Percentiles rank a stretch among this genome's conserved stretches.
Evolutionary conservation across 176 grass and related monocot species (phyloP).

Genomic region (Saccharum spontaneum): DNA sequence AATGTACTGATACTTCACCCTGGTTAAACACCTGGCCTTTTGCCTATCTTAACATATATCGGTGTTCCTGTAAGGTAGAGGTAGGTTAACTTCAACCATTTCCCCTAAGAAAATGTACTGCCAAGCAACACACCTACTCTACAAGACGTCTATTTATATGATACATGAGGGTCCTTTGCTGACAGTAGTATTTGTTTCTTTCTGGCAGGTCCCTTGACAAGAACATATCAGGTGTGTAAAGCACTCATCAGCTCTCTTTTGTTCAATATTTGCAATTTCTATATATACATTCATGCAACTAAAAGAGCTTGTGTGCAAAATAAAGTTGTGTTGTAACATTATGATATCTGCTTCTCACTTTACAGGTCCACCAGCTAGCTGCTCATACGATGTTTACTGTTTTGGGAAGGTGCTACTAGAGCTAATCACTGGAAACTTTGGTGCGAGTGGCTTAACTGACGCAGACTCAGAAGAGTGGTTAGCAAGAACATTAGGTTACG

Average conservation of each 20-base stretch:
- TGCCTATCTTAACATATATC: background rate
- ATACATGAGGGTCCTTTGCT: slow-evolving; percentile 18
- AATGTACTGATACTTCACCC: background rate
- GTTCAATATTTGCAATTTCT: background rate
- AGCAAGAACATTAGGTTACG: slow-evolving; percentile 51
- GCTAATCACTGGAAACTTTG: slow-evolving; percentile 69
- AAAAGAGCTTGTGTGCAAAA: slow-evolving; percentile 13
- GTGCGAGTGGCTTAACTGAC: slow-evolving; percentile 59
- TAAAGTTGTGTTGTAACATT: slow-evolving; percentile 12
- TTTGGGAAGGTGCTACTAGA: slow-evolving; percentile 92
- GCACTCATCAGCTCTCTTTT: slow-evolving; percentile 17
- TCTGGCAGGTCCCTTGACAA: slow-evolving; percentile 65
- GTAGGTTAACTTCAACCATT: background rate
- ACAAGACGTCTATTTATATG: background rate
- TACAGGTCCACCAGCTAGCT: slow-evolving; percentile 70
- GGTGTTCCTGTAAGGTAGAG: background rate
- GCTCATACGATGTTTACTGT: slow-evolving; percentile 76
- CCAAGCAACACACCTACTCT: background rate
- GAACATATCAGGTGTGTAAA: slow-evolving; percentile 60
- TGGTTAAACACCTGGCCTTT: background rate
- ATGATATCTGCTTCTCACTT: slow-evolving; percentile 10
- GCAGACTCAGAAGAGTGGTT: slow-evolving; percentile 60
- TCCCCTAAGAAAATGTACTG: background rate
- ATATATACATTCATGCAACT: background rate
- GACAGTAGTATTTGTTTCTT: slow-evolving; percentile 29